Percentiles rank a stretch among this genome's conserved stretches.
phyloP scores from a whole-genome alignment of 495 filamentous ascomycete species.

The Podospora anserina region DNA sequence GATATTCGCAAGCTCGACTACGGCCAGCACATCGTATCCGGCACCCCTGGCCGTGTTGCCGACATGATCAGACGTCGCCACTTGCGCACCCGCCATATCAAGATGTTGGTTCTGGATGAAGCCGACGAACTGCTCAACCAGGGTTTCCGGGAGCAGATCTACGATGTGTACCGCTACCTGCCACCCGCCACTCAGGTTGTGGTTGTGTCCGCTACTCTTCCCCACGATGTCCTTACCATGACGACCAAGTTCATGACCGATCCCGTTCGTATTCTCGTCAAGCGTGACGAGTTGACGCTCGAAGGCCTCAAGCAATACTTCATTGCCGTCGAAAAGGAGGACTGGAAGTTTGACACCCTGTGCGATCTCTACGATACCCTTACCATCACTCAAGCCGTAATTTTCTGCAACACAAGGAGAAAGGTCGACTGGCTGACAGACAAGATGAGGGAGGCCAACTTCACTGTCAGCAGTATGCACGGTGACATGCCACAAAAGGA shows the following conservation, averaged over 20 bases:
- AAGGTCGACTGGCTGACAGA: conserved; percentile 99
- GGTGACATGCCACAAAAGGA: conserved; percentile 97
- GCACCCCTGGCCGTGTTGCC: conserved; percentile 94
- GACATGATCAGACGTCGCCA: conserved; percentile 99
- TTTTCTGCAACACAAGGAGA: conserved; percentile 99
- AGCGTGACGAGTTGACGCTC: conserved; percentile 97
- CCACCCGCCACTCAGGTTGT: conserved; percentile 97
- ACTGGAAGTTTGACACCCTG: conserved; percentile 99
- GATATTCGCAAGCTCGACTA: conserved; percentile 96
- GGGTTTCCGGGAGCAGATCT: conserved; percentile 99
- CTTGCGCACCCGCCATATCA: conserved; percentile 91
- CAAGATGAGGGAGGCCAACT: conserved; percentile 96
- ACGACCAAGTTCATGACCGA: conserved; percentile 99
- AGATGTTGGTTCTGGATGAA: conserved; percentile 99
- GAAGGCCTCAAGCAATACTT: conserved; percentile 99
- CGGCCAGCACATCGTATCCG: conserved; percentile 93
- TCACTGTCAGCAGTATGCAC: conserved; percentile 99
- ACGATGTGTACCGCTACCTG: conserved; percentile 98
- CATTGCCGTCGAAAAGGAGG: conserved; percentile 99
- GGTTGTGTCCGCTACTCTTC: conserved; percentile 94
- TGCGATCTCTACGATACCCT: conserved; percentile 98
- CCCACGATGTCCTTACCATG: conserved; percentile 97
- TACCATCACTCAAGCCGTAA: conserved; percentile 98
- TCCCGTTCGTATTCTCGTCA: conserved; percentile 97
- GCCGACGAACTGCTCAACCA: conserved; percentile 97